Evolutionary conservation across 495 filamentous ascomycete species (phyloP), one percentile per base, ranked within the genome.

Genomic region (Hypoxylon crocopeplum): DNA sequence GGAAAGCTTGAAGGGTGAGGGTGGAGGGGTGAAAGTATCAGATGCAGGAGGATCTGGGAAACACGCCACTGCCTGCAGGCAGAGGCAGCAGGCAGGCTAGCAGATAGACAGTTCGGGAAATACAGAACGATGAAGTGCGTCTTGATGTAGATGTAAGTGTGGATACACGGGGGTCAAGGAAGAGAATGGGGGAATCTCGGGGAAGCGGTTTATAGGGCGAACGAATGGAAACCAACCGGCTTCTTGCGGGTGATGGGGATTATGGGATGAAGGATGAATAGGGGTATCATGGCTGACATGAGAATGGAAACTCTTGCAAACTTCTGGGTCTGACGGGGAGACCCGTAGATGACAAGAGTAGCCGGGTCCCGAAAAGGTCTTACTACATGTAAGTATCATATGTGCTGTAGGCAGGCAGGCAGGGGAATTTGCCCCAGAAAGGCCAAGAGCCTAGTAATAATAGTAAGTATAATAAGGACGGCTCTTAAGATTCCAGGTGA

Each of bases 31-130:
- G 50, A 29, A 6, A 38, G 47, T 59, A 64, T 64, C 32, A 48
- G 50, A 67, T 33, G 59, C 56, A 64, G 60, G 59, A 64, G 34
- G 56, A 59, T 64, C 54, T 55, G 22, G 52, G 45, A 56, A 34
- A 64, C 50, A 46, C 29, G 54, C 49, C 45, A 59, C 38, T 42
- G 21, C 30, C 36, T 64, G 55, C 45, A 51, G 42, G 36, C 38
- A 42, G 58, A 48, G 40, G 27, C 12, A 45, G 20, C 25, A 54
- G 19, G 21, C 11, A 53, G 39, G 29, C 25, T n/a, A 24, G 37
- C 47, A 46, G 27, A 25, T 47, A 16, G 44, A 17, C 33, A 55
- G 30, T 25, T 53, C 36, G 52, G 54, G 38, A 44, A 54, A 48
- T 41, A 64, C 33, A 45, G 48, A 49, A 47, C 22, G n/a, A 54